Evolutionary conservation across 2,329 filamentous ascomycete genomes (phyloP), one percentile per base, ranked within the genome.

Genomic region (Colletotrichum shisoi): DNA sequence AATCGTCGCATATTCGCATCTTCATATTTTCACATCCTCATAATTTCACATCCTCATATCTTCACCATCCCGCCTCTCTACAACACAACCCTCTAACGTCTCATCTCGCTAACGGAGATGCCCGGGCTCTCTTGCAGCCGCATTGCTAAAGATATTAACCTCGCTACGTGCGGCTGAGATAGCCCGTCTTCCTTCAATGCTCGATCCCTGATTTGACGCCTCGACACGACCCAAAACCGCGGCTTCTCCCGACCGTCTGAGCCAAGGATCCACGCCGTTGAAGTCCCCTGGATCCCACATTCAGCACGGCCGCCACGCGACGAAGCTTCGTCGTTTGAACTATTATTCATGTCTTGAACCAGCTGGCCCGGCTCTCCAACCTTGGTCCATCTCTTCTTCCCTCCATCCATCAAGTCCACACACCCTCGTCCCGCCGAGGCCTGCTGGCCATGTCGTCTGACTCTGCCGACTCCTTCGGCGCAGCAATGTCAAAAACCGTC

Each of bases 131-230:
- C n/a, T n/a, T 21, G 13, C 34, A 21, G 17, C 39, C 46, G 6
- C 45, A 37, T 34, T 45, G 42, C 42, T 19, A 27, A 34, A 45
- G 17, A 57, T 19, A 40, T 11, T 49, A 45, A 34, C 54, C 53
- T 37, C 57, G 19, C 40, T 52, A 58, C 46, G 59, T 64, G 61
- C 64, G 56, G 64, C 61, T 67, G 64, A 56, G 44, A 27, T 19
- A 48, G 42, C 46, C 37, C 31, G 48, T 63, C 34, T 21, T 34
- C 34, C 27, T 24, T 24, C 12, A 24, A 49, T 56, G 21, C 40
- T 13, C 21, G 37, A 49, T 42, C 34, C 15, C 46, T 48, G 46
- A 17, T 46, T 44, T 13, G 46, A 53, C 65, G 65, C 61, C 61
- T 60, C 65, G 19, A 60, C 27, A 17, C 31, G 37, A 21, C 48